phyloP scores from a whole-genome alignment of 2,329 filamentous ascomycete genomes.

The Podosphaera fusca region DNA sequence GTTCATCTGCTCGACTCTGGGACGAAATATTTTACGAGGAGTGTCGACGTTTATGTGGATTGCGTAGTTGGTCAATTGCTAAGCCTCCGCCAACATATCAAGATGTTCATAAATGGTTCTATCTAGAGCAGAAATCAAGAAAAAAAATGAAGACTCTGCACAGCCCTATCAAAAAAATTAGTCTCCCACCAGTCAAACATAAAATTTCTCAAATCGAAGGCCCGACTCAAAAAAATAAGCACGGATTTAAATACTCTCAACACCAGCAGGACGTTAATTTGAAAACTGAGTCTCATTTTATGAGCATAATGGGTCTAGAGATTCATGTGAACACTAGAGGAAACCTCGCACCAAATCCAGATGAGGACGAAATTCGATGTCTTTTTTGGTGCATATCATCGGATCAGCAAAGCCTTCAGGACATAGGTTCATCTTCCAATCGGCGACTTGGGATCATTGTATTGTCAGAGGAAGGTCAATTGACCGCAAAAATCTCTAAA shows the following conservation, averaged over 20 bases:
- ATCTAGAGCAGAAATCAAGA: constrained; percentile 13
- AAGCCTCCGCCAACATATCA: constrained; percentile 42
- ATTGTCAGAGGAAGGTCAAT: constrained; percentile 35
- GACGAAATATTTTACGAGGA: constrained; percentile 27
- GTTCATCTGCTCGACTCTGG: constrained; percentile 25
- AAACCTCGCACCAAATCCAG: constrained; percentile 64
- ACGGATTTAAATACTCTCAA: constrained; percentile 72
- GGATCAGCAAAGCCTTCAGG: constrained; percentile 35
- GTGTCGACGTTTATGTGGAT: constrained; percentile 32
- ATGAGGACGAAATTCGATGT: constrained; percentile 68
- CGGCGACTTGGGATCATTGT: constrained; percentile 49
- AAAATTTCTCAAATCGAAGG: constrained; percentile 69
- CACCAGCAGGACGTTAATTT: constrained; percentile 51
- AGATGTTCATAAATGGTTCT: constrained; percentile 51
- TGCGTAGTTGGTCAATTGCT: constrained; percentile 57
- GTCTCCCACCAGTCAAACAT: constrained; percentile 6
- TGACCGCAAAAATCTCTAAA: constrained; percentile 37
- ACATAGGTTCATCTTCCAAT: constrained; percentile 23
- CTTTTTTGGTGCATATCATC: constrained; percentile 80
- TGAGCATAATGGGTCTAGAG: constrained; percentile 91
- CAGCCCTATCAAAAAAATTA: not conserved
- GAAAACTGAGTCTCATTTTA: constrained; percentile 70
- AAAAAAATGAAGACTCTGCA: constrained; percentile 6
- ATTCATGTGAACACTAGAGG: constrained; percentile 75
- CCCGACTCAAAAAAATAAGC: constrained; percentile 57